phyloP scores from a whole-genome alignment of 148 eudicot genomes.

The Pouteria glomerata region DNA sequence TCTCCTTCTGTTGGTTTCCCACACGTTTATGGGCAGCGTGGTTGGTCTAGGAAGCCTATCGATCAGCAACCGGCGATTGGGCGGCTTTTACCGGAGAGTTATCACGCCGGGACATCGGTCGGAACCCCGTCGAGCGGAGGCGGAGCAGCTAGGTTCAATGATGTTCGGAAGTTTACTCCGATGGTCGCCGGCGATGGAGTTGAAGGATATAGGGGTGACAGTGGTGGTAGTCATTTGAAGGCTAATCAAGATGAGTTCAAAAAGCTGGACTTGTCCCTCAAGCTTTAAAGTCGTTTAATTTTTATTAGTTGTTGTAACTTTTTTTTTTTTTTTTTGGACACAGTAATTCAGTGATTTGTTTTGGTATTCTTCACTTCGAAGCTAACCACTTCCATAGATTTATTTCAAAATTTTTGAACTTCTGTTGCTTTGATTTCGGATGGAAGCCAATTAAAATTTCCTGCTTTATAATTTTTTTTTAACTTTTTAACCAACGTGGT shows the following conservation, averaged over 20 bases:
- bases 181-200: conserved; percentile 17
- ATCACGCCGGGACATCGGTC: conserved; percentile 10
- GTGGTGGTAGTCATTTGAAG: conserved; percentile 17
- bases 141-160: conserved; percentile 47
- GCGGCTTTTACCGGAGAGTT: conserved; percentile 33
- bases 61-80: conserved; percentile 55
- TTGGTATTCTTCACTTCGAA: background rate
- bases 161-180: conserved; percentile 30
- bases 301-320: conserved; percentile 3
- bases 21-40: conserved; percentile 28
- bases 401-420: background rate
- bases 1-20: conserved; percentile 7
- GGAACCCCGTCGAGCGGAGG: conserved; percentile 18
- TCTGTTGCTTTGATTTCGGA: background rate
- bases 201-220: conserved; percentile 30
- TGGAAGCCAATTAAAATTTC: too few relatives aligned
- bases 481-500: too few relatives aligned
- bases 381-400: background rate
- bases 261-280: conserved; percentile 77
- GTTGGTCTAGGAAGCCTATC: conserved; percentile 45
- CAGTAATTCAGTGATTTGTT: background rate
- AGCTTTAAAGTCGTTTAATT: conserved; percentile 31
- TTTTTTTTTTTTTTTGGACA: background rate
- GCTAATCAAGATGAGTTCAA: conserved; percentile 62
- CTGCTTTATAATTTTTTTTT: too few relatives aligned